These are phyloP conservation scores for Alternaria hordeiaustralica DNA, from an alignment of 2,329 filamentous ascomycete species.

Conservation along the genomic window DNA sequence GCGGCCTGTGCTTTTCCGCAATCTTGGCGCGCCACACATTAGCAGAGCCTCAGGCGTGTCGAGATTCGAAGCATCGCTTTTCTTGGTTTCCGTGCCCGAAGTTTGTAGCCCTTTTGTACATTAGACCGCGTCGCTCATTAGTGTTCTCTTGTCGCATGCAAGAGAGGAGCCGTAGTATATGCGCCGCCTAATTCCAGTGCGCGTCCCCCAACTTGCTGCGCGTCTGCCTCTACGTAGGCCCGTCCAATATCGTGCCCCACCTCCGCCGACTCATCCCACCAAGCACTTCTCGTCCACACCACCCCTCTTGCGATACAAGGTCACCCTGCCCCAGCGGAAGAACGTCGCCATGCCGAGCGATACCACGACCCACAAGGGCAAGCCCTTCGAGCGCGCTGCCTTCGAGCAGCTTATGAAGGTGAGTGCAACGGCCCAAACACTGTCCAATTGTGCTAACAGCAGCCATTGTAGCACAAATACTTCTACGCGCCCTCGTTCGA, in stretches of 20 bases:
- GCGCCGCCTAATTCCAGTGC: slow-evolving; percentile 50
- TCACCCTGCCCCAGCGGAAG: slow-evolving; percentile 33
- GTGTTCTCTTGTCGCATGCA: slow-evolving; percentile 28
- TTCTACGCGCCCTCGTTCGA: slow-evolving; percentile 98
- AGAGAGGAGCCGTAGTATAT: slow-evolving; percentile 33
- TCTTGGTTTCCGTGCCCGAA: background rate
- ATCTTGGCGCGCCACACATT: slow-evolving; percentile 13
- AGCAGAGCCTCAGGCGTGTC: background rate
- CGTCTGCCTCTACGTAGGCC: slow-evolving; percentile 30
- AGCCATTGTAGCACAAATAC: slow-evolving; percentile 40
- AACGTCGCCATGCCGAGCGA: slow-evolving; percentile 39
- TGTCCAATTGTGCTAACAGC: slow-evolving; percentile 32
- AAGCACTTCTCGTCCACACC: slow-evolving; percentile 45
- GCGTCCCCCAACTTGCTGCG: slow-evolving; percentile 41
- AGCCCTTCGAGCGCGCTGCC: slow-evolving; percentile 81
- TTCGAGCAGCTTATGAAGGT: slow-evolving; percentile 88
- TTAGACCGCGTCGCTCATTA: slow-evolving; percentile 23
- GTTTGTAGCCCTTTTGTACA: slow-evolving; percentile 22
- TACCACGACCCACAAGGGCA: slow-evolving; percentile 70
- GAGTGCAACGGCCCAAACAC: slow-evolving; percentile 58
- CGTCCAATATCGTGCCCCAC: slow-evolving; percentile 42
- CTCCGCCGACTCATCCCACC: slow-evolving; percentile 37
- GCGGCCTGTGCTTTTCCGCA: slow-evolving; percentile 11
- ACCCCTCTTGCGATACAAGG: slow-evolving; percentile 35
- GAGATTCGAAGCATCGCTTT: slow-evolving; percentile 12